These are phyloP conservation scores for Backusella westeae DNA, from an alignment of 192 early-diverging fungal genomes.

Conservation along the genomic window DNA sequence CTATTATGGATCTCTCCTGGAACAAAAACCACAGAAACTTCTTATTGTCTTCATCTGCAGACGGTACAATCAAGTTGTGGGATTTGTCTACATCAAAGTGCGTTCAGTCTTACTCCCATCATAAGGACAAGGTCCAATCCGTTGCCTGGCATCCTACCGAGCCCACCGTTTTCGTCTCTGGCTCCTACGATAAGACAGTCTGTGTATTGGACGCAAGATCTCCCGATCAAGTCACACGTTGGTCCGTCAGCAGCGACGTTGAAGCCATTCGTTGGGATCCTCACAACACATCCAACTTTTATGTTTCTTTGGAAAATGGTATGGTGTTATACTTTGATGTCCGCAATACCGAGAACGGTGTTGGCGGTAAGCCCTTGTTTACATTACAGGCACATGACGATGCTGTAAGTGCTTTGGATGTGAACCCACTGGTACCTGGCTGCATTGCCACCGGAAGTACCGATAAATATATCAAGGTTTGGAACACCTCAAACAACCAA, in stretches of 20 bases:
- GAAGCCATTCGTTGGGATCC: conserved; percentile 93
- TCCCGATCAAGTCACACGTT: conserved; percentile 65
- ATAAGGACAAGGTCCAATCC: conserved; percentile 87
- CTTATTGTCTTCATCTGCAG: conserved; percentile 92
- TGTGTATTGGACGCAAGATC: conserved; percentile 92
- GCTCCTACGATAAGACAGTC: conserved; percentile 88
- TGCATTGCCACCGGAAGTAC: conserved; percentile 89
- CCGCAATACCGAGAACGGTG: conserved; percentile 42
- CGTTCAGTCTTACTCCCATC: conserved; percentile 81
- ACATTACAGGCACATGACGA: conserved; percentile 93
- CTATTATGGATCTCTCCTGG: conserved; percentile 94
- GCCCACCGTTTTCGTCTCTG: conserved; percentile 83
- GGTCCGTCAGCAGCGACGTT: conserved; percentile 80
- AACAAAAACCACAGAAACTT: conserved; percentile 73
- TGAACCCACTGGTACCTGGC: conserved; percentile 75
- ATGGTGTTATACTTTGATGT: conserved; percentile 88
- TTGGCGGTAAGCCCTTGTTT: conserved; percentile 62
- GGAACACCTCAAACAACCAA: conserved; percentile 76
- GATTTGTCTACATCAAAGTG: conserved; percentile 75
- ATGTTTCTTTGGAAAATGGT: conserved; percentile 89
- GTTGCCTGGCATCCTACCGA: conserved; percentile 92
- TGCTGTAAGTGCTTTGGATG: conserved; percentile 84
- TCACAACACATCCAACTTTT: conserved; percentile 73
- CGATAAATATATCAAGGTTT: conserved; percentile 92
- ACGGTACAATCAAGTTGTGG: conserved; percentile 98